Conservation (phyloP, 192 early-diverging fungal genomes). For the Cladochytrium replicatum region DNA sequence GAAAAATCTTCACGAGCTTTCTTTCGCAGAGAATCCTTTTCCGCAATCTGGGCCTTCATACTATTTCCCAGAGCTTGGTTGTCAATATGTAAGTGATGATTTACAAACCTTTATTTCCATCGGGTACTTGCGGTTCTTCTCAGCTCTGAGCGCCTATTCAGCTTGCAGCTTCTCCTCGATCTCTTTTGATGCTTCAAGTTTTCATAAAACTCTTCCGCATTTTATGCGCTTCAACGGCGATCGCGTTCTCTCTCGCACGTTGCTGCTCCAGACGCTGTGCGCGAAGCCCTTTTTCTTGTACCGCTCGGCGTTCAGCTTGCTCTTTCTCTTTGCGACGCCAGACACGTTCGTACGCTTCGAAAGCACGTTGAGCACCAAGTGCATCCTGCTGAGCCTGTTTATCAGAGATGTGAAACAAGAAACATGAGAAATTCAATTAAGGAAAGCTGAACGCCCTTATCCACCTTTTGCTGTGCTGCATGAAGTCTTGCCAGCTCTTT, state of each 20-base stretch:
- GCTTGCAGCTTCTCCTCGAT: constrained; percentile 29
- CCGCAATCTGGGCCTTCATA: constrained; percentile 35
- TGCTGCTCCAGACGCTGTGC: constrained; percentile 39
- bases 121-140: constrained; percentile 40
- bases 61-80: neutral
- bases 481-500: constrained; percentile 38
- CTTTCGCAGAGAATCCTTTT: constrained; percentile 31
- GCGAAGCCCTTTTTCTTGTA: constrained; percentile 27
- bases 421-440: too few relatives aligned
- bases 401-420: constrained; percentile 33
- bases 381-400: constrained; percentile 51
- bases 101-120: constrained; percentile 32
- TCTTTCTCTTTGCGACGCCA: constrained; percentile 47
- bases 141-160: constrained; percentile 21
- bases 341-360: constrained; percentile 48
- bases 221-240: constrained; percentile 46
- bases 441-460: neutral
- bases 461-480: constrained; percentile 45
- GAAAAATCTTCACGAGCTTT: constrained; percentile 49
- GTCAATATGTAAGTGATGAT: too few relatives aligned
- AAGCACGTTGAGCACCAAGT: constrained; percentile 40
- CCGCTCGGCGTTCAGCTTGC: constrained; percentile 26
- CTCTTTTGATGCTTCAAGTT: constrained; percentile 38
- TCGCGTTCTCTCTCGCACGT: constrained; percentile 40
- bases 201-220: constrained; percentile 43